These are phyloP conservation scores for Coemansia sp. DNA, from an alignment of 192 early-diverging fungal species.

Conservation along the genomic window DNA sequence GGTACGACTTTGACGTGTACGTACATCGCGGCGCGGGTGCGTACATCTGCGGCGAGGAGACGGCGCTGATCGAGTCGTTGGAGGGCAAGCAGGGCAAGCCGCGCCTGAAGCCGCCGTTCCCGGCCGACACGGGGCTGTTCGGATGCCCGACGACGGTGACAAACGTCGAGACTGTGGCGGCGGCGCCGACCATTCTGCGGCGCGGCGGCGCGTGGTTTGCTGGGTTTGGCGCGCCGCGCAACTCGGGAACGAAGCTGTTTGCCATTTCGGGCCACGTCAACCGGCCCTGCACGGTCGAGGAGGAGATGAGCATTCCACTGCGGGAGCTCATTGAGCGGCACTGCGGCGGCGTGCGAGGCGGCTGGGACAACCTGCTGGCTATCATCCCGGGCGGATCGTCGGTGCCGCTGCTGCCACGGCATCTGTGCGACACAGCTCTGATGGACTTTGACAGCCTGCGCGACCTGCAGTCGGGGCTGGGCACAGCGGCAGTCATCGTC, in stretches of 20 bases:
- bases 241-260: constrained; percentile 94
- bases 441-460: constrained; percentile 99
- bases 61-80: constrained; percentile 77
- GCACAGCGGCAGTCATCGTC: constrained; percentile 95
- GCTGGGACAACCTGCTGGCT: constrained; percentile 97
- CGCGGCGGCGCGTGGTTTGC: constrained; percentile 94
- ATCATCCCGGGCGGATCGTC: constrained; percentile 97
- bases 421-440: constrained; percentile 83
- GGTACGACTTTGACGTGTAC: constrained; percentile 96
- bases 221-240: constrained; percentile 85
- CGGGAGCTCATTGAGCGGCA: constrained; percentile 89
- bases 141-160: constrained; percentile 99
- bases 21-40: constrained; percentile 97
- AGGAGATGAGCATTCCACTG: constrained; percentile 97
- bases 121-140: constrained; percentile 95
- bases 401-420: constrained; percentile 81
- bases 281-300: constrained; percentile 95
- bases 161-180: constrained; percentile 98
- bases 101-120: constrained; percentile 97
- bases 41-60: constrained; percentile 98
- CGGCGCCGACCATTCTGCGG: constrained; percentile 90
- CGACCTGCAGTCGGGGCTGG: constrained; percentile 89
- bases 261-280: constrained; percentile 98
- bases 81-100: constrained; percentile 99
- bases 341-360: constrained; percentile 93